phyloP scores from a whole-genome alignment of 805 yeast species.

The Candida awuae region DNA sequence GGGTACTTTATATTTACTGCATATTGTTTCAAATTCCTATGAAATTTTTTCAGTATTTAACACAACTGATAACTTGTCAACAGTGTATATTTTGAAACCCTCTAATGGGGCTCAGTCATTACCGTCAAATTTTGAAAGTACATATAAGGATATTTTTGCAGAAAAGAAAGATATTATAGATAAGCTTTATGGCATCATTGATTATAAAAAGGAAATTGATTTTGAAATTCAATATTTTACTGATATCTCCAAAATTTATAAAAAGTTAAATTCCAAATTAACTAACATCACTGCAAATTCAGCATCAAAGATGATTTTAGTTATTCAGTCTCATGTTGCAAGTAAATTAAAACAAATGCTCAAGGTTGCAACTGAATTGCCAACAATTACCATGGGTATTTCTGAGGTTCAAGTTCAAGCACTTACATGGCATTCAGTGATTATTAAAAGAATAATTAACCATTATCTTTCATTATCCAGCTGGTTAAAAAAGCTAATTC shows the following conservation, averaged over 20 bases:
- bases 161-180: constrained; percentile 39
- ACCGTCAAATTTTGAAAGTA: constrained; percentile 43
- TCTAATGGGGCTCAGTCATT: constrained; percentile 57
- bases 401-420: constrained; percentile 60
- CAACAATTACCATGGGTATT: constrained; percentile 52
- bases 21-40: constrained; percentile 63
- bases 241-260: constrained; percentile 47
- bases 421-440: constrained; percentile 70
- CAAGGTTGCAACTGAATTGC: constrained; percentile 45
- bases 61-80: constrained; percentile 47
- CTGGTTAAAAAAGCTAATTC: constrained; percentile 60
- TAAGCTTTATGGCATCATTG: constrained; percentile 38
- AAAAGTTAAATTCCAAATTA: constrained; percentile 47
- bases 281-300: constrained; percentile 55
- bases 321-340: constrained; percentile 66
- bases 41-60: constrained; percentile 64
- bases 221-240: constrained; percentile 51
- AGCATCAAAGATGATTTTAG: constrained; percentile 55
- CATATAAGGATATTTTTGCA: constrained; percentile 47
- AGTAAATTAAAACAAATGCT: constrained; percentile 39
- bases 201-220: constrained; percentile 42
- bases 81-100: constrained; percentile 59
- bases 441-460: constrained; percentile 56
- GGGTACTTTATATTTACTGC: constrained; percentile 58
- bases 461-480: constrained; percentile 67